These are phyloP conservation scores for Raffaelea albimanens DNA, from an alignment of 2,329 filamentous ascomycete genomes.

Conservation along the genomic window DNA sequence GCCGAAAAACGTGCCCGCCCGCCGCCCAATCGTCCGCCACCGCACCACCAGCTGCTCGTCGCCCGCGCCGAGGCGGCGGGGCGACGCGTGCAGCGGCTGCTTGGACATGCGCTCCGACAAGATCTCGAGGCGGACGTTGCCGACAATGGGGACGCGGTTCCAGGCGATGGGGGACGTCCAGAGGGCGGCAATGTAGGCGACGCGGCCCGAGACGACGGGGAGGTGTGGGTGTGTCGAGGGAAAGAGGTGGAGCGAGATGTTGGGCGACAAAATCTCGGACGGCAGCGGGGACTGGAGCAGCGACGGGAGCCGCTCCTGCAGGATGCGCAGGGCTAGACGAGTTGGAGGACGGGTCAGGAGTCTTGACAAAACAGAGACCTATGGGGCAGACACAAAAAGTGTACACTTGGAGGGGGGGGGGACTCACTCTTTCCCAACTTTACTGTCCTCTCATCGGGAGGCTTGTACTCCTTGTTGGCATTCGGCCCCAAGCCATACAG, in stretches of 20 bases:
- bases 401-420: too few species aligned
- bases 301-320: constrained; percentile 58
- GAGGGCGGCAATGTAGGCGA: constrained; percentile 84
- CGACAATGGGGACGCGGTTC: constrained; percentile 84
- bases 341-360: not conserved
- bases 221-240: constrained; percentile 77
- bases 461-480: constrained; percentile 15
- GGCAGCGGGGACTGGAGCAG: constrained; percentile 59
- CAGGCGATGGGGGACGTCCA: constrained; percentile 96
- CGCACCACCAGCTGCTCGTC: constrained; percentile 82
- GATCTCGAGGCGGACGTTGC: constrained; percentile 81
- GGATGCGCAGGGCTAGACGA: constrained; percentile 49
- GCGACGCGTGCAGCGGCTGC: constrained; percentile 33
- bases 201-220: constrained; percentile 80
- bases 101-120: constrained; percentile 80
- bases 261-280: constrained; percentile 66
- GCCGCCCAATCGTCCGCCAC: constrained; percentile 60
- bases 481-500: constrained; percentile 13
- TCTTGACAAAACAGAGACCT: not conserved
- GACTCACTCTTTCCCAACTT: constrained; percentile 54
- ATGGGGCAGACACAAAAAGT: not conserved
- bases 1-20: constrained; percentile 10
- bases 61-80: constrained; percentile 38
- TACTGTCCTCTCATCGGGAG: constrained; percentile 44
- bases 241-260: constrained; percentile 62